phyloP scores from a whole-genome alignment of 164 flowering plant genomes.

The Sextonia rubra region DNA sequence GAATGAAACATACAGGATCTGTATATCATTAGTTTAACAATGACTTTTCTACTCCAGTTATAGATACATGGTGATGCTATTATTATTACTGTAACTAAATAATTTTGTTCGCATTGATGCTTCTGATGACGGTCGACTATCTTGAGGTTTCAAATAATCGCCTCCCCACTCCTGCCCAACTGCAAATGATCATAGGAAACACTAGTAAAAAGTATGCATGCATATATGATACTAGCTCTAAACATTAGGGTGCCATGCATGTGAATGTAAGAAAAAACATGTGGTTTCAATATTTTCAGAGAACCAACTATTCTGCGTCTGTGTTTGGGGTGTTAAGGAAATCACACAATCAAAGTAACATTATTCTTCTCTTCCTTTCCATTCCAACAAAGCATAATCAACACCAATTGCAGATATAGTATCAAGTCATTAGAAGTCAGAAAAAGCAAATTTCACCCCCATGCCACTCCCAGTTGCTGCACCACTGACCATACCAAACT shows the following conservation, averaged over 20 bases:
- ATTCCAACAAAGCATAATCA: background rate
- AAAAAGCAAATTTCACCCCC: too few relatives aligned
- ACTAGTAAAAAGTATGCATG: background rate
- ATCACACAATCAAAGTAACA: background rate
- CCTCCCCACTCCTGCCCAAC: background rate
- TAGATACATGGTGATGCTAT: background rate
- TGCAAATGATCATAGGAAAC: background rate
- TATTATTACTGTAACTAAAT: too few relatives aligned
- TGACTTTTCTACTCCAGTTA: background rate
- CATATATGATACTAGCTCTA: background rate
- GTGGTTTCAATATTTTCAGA: too few relatives aligned
- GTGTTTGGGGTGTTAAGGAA: background rate
- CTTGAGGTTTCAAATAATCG: background rate
- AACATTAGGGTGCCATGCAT: background rate
- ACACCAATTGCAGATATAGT: background rate
- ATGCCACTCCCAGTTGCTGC: background rate
- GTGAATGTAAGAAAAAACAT: background rate
- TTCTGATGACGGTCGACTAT: background rate
- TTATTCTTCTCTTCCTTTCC: background rate
- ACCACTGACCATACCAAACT: background rate
- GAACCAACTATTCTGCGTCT: background rate
- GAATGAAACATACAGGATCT: background rate
- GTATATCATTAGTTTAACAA: background rate
- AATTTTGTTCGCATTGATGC: background rate
- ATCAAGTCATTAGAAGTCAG: background rate